Conservation (phyloP, 1,139 yeast species). For the Zygotorulaspora mrakii region DNA sequence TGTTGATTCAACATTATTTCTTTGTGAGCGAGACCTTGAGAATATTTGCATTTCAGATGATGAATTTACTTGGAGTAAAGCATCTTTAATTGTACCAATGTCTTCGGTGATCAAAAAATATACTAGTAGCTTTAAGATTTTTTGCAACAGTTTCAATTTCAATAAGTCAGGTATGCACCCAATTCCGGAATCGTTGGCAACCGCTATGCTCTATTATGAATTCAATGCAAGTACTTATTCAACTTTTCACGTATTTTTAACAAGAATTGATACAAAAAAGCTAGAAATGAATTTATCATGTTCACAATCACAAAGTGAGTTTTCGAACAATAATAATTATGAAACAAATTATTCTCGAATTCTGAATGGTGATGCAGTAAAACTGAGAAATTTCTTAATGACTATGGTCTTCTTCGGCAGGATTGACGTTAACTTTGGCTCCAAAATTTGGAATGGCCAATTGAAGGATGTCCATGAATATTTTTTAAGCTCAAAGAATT, state of each 20-base stretch:
- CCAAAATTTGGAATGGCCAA: constrained; percentile 26
- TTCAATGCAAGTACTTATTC: constrained; percentile 24
- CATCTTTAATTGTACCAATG: constrained; percentile 11
- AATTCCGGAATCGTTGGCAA: constrained; percentile 31
- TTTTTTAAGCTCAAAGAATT: constrained; percentile 24
- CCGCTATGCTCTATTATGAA: constrained; percentile 32
- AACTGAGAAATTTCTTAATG: constrained; percentile 32
- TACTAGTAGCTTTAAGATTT: constrained; percentile 24
- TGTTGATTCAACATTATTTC: constrained; percentile 35
- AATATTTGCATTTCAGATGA: constrained; percentile 36
- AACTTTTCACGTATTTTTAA: constrained; percentile 30
- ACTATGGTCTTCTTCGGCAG: constrained; percentile 29
- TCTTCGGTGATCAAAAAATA: constrained; percentile 17
- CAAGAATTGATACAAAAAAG: constrained; percentile 32
- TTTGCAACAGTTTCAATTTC: constrained; percentile 33
- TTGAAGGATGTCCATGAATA: constrained; percentile 22
- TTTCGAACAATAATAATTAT: constrained; percentile 9
- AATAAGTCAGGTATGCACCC: constrained; percentile 28
- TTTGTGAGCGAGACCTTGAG: constrained; percentile 28
- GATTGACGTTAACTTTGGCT: constrained; percentile 25
- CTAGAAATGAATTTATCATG: constrained; percentile 28
- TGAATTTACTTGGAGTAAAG: constrained; percentile 36
- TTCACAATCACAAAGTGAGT: constrained; percentile 4
- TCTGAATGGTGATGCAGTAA: constrained; percentile 25
- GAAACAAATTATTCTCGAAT: constrained; percentile 8